Conservation (phyloP, 208 protist species). For the Leptomonas pyrrhocoris region DNA sequence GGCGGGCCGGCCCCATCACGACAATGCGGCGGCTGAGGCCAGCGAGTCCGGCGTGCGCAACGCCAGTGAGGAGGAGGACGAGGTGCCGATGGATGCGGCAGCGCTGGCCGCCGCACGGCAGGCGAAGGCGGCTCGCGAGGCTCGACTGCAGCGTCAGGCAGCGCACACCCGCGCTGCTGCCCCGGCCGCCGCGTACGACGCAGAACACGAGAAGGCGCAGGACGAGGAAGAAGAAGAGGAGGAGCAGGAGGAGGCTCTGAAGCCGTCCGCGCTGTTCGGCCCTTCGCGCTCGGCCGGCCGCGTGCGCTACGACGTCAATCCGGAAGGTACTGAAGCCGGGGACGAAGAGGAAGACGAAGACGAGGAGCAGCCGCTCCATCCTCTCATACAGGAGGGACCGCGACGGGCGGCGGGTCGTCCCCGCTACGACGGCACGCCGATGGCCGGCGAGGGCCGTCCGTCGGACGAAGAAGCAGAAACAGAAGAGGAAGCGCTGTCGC, state of each 20-base stretch:
- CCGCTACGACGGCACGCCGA: neutral
- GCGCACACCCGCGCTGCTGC: neutral
- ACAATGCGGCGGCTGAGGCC: neutral
- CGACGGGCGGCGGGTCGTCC: neutral
- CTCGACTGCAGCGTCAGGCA: constrained; percentile 6
- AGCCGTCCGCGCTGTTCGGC: constrained; percentile 6
- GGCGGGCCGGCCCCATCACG: neutral
- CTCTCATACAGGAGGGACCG: neutral
- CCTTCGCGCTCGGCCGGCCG: constrained; percentile 10
- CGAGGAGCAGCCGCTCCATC: constrained; percentile 9
- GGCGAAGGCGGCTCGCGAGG: constrained; percentile 16
- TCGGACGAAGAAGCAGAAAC: neutral
- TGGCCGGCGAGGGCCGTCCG: neutral
- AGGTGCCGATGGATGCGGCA: constrained; percentile 16
- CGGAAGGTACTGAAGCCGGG: neutral
- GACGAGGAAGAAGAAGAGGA: constrained; percentile 22
- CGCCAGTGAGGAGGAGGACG: constrained; percentile 10
- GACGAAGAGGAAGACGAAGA: neutral
- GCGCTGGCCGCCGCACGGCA: constrained; percentile 19
- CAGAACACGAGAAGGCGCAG: neutral
- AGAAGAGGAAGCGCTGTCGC: neutral
- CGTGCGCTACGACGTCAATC: neutral
- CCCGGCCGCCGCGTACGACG: neutral
- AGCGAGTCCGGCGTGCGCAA: too few species aligned
- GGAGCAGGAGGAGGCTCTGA: constrained; percentile 26